Conservation (phyloP, 345 rosid species). For the Gynandropsis gynandra region DNA sequence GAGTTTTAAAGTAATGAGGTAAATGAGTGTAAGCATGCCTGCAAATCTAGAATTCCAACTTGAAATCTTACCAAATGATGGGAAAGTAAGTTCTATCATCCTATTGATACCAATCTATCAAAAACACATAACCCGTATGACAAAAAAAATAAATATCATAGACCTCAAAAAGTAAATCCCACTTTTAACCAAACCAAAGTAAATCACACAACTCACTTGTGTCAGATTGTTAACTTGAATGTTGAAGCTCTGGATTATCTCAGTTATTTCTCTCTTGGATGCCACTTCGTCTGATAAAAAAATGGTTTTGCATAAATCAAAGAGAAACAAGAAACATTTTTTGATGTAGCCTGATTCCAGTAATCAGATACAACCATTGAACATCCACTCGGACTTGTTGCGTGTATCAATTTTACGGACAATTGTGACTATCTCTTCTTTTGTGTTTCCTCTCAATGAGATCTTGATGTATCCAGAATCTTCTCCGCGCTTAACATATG, state of each 20-base stretch:
- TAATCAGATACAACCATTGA: conserved; percentile 41
- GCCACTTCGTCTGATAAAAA: conserved; percentile 46
- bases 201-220: conserved; percentile 43
- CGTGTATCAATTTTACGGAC: conserved; percentile 68
- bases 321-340: conserved; percentile 6
- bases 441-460: conserved; percentile 54
- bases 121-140: no score
- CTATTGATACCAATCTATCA: no score
- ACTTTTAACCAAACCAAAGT: no score
- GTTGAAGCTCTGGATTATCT: conserved; percentile 62
- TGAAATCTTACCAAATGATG: no score
- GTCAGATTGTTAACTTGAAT: conserved; percentile 97
- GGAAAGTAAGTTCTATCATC: no score
- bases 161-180: no score
- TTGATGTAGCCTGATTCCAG: background rate
- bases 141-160: no score
- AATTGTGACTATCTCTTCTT: conserved; percentile 45
- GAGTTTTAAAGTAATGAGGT: no score
- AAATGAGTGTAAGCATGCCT: no score
- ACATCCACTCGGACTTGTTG: conserved; percentile 90
- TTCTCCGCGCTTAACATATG: conserved; percentile 92
- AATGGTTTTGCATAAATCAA: conserved; percentile 4
- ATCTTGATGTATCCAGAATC: conserved; percentile 65
- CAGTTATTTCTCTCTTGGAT: conserved; percentile 54
- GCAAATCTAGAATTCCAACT: no score